Evolutionary conservation across 805 yeast species (phyloP).

Genomic region (Sungouiella blattae): DNA sequence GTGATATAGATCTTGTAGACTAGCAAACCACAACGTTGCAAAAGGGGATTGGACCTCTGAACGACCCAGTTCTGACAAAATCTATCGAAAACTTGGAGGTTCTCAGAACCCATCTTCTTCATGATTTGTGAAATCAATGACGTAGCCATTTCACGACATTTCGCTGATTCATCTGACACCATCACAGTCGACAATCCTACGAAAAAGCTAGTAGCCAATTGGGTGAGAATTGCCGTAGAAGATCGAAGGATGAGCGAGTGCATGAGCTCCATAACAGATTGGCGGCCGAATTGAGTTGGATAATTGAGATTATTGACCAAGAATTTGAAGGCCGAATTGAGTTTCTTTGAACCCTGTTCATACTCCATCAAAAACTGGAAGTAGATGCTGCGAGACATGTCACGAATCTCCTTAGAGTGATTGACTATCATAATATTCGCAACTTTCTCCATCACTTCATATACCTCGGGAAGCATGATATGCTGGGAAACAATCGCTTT

Average conservation of each 20-base stretch:
- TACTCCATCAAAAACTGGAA: constrained; percentile 88
- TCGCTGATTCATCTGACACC: constrained; percentile 71
- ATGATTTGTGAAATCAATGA: constrained; percentile 56
- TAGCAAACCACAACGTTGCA: constrained; percentile 71
- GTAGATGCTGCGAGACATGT: constrained; percentile 77
- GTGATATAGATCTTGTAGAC: constrained; percentile 60
- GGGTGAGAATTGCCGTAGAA: constrained; percentile 53
- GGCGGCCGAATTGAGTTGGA: constrained; percentile 82
- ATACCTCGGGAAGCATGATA: constrained; percentile 79
- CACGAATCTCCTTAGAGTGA: constrained; percentile 78
- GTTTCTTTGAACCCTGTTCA: constrained; percentile 84
- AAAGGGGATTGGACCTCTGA: constrained; percentile 47
- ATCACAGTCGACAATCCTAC: constrained; percentile 76
- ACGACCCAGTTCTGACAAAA: constrained; percentile 60
- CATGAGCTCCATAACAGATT: constrained; percentile 85
- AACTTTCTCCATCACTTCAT: constrained; percentile 80
- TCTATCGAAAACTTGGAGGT: constrained; percentile 36
- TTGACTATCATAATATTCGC: constrained; percentile 86
- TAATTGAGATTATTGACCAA: constrained; percentile 78
- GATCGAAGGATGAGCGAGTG: constrained; percentile 67
- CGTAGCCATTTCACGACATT: constrained; percentile 82
- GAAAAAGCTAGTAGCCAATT: constrained; percentile 72
- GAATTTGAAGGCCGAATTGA: constrained; percentile 79
- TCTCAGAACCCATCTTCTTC: constrained; percentile 39
- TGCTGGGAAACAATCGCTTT: constrained; percentile 74